Evolutionary conservation across 2,329 filamentous ascomycete species (phyloP).

Genomic region (Colletotrichum truncatum): DNA sequence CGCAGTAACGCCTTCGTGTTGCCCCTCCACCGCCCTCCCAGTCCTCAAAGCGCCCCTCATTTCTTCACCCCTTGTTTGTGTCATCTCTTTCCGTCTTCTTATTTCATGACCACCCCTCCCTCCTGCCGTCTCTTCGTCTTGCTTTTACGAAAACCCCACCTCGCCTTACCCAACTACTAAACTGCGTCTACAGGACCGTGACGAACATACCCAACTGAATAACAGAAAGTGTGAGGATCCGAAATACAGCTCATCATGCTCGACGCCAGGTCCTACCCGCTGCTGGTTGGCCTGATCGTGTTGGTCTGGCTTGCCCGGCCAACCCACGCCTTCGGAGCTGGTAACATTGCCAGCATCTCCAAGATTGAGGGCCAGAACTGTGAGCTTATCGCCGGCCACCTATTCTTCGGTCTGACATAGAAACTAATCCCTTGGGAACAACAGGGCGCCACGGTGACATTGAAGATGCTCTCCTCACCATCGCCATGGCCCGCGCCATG

Average conservation of each 20-base stretch:
- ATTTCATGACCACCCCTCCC: slow-evolving; percentile 1
- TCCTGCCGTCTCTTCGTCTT: background rate
- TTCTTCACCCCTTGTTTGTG: slow-evolving; percentile 28
- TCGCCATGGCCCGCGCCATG: slow-evolving; percentile 65
- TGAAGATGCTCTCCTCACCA: slow-evolving; percentile 84
- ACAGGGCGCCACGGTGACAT: slow-evolving; percentile 90
- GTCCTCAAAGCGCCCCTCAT: slow-evolving; percentile 26
- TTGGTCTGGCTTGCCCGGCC: slow-evolving; percentile 75
- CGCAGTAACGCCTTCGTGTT: slow-evolving; percentile 24
- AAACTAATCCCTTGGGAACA: slow-evolving; percentile 31
- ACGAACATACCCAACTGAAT: background rate
- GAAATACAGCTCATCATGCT: slow-evolving; percentile 49
- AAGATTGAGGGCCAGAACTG: slow-evolving; percentile 87
- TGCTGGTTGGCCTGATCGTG: slow-evolving; percentile 65
- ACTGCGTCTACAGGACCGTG: slow-evolving; percentile 2
- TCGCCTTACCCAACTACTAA: slow-evolving; percentile 14
- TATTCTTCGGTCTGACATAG: background rate
- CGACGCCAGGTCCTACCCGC: slow-evolving; percentile 55
- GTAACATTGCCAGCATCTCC: slow-evolving; percentile 85
- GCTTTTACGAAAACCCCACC: slow-evolving; percentile 8
- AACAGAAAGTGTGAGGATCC: background rate
- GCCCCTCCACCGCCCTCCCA: slow-evolving; percentile 23
- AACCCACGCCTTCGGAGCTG: slow-evolving; percentile 83
- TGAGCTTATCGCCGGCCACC: slow-evolving; percentile 44
- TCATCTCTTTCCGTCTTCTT: slow-evolving; percentile 16